These are phyloP conservation scores for Gamsiella multidivaricata DNA, from an alignment of 192 early-diverging fungal genomes.

Conservation along the genomic window DNA sequence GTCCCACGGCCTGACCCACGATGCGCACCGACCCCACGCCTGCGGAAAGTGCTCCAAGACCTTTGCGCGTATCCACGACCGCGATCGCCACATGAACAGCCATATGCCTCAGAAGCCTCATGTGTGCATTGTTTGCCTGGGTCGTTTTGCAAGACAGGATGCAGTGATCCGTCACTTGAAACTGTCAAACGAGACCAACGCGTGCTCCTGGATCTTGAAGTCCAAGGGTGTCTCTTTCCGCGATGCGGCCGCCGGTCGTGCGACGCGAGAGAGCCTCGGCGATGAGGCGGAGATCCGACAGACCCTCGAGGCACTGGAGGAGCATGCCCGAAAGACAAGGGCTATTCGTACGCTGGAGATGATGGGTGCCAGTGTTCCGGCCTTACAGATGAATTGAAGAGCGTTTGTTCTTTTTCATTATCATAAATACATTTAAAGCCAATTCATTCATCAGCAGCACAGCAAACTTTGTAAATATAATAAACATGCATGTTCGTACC, in stretches of 20 bases:
- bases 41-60: conserved; percentile 74
- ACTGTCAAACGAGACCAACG: conserved; percentile 31
- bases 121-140: conserved; percentile 73
- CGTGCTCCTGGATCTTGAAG: conserved; percentile 37
- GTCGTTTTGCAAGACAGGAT: conserved; percentile 66
- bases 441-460: no score
- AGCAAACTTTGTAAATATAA: no score
- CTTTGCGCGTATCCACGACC: conserved; percentile 86
- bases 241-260: conserved; percentile 18
- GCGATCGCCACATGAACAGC: conserved; percentile 79
- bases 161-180: conserved; percentile 53
- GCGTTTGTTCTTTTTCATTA: no score
- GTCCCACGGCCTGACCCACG: conserved; percentile 75
- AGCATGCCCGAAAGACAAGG: conserved; percentile 10
- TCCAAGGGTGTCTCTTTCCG: conserved; percentile 4
- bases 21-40: conserved; percentile 69
- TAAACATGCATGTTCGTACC: no score
- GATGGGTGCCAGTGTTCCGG: conserved; percentile 3
- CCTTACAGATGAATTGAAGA: no score
- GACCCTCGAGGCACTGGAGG: conserved; percentile 27
- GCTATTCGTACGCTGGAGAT: conserved; percentile 10
- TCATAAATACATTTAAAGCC: background rate
- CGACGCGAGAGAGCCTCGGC: conserved; percentile 13
- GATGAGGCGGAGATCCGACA: conserved; percentile 17
- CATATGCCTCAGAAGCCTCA: conserved; percentile 77